Conservation (phyloP, 2,329 filamentous ascomycete species). For the Trichophyton schoenleinii region DNA sequence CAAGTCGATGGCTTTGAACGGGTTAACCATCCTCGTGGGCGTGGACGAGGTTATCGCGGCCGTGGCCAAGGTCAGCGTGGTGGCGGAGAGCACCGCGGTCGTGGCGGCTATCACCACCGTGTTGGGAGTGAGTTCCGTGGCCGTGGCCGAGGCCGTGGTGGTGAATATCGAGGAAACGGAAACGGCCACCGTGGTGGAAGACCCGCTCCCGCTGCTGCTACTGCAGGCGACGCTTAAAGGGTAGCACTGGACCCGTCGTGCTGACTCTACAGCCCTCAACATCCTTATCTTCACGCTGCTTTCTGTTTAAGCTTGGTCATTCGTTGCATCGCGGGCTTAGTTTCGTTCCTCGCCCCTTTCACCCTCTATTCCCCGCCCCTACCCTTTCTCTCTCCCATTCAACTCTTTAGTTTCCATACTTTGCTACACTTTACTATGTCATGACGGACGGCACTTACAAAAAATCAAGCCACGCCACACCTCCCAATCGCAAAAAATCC, state of each 20-base stretch:
- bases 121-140: conserved; percentile 25
- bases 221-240: not conserved
- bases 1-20: conserved; percentile 25
- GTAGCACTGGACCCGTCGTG: not conserved
- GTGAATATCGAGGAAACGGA: conserved; percentile 22
- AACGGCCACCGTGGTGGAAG: conserved; percentile 16
- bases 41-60: conserved; percentile 24
- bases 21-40: conserved; percentile 25
- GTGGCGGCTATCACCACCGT: conserved; percentile 16
- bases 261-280: not conserved
- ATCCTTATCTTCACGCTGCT: not conserved
- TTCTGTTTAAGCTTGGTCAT: not conserved
- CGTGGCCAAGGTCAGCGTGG: conserved; percentile 17
- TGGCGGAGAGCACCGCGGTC: conserved; percentile 27
- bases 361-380: not conserved
- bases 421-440: not conserved
- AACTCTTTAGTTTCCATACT: not conserved
- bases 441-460: not conserved
- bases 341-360: not conserved
- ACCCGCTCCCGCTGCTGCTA: conserved; percentile 1
- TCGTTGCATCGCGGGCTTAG: not conserved
- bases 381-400: not conserved
- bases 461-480: not conserved
- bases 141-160: conserved; percentile 26
- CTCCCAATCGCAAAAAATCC: not conserved